phyloP scores from a whole-genome alignment of 345 rosid species.

The Euphorbia lathyris region DNA sequence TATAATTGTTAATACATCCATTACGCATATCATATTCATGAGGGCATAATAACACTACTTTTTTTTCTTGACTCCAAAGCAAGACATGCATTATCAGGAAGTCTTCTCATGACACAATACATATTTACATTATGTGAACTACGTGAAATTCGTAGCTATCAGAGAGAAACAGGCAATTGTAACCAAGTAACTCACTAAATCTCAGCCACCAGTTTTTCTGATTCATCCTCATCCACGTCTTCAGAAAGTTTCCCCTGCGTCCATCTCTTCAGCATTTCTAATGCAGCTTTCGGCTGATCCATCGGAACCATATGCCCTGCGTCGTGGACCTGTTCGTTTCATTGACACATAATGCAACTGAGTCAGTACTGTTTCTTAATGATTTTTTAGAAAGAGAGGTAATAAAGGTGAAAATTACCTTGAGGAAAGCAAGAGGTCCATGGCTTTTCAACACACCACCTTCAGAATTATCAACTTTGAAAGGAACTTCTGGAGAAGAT shows the following conservation, averaged over 20 bases:
- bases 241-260: constrained; percentile 46
- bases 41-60: too few relatives aligned
- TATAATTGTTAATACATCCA: too few relatives aligned
- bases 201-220: constrained; percentile 54
- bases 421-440: constrained; percentile 85
- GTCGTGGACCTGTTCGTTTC: constrained; percentile 58
- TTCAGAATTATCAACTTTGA: constrained; percentile 67
- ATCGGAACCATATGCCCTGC: constrained; percentile 99
- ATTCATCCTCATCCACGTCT: constrained; percentile 4
- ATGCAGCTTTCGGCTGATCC: constrained; percentile 91
- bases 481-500: constrained; percentile 62
- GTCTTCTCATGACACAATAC: too few relatives aligned
- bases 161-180: background rate
- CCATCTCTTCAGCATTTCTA: constrained; percentile 90
- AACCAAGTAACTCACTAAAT: constrained; percentile 38
- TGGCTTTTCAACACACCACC: constrained; percentile 69
- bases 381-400: background rate
- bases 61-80: too few relatives aligned
- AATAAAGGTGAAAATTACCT: constrained; percentile 44
- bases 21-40: too few relatives aligned
- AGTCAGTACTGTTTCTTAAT: constrained; percentile 7
- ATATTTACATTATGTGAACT: background rate
- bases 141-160: background rate
- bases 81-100: too few relatives aligned
- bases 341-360: constrained; percentile 9